These are phyloP conservation scores for Aspergillus saccharolyticus DNA, from an alignment of 495 filamentous ascomycete species.

Conservation along the genomic window DNA sequence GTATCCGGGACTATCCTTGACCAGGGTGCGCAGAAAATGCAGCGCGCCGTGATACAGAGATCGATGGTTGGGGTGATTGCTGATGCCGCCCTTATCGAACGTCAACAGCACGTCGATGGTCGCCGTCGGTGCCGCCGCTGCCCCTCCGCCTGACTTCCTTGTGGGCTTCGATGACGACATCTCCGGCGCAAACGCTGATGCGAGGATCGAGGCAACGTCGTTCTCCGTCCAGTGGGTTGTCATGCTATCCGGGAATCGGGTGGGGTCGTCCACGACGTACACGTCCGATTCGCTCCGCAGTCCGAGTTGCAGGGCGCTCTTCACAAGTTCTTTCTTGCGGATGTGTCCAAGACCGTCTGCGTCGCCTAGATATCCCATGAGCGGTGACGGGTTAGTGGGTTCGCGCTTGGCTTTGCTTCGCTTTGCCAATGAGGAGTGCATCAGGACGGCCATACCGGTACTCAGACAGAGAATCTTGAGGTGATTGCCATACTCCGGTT, in stretches of 20 bases:
- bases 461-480: conserved; percentile 91
- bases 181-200: conserved; percentile 62
- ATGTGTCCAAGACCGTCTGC: conserved; percentile 81
- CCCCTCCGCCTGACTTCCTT: conserved; percentile 10
- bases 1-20: conserved; percentile 61
- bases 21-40: conserved; percentile 60
- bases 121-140: conserved; percentile 41
- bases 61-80: conserved; percentile 85
- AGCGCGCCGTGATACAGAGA: conserved; percentile 77
- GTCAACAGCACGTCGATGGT: conserved; percentile 81
- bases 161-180: conserved; percentile 28
- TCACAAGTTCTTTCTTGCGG: conserved; percentile 75
- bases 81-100: conserved; percentile 77
- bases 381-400: conserved; percentile 2
- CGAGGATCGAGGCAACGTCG: conserved; percentile 63
- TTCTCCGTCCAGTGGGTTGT: conserved; percentile 63
- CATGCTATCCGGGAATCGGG: conserved; percentile 84
- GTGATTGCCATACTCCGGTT: conserved; percentile 72
- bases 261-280: conserved; percentile 71
- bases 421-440: background rate
- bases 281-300: conserved; percentile 69
- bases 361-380: conserved; percentile 48
- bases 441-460: conserved; percentile 50
- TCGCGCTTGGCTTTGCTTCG: too few relatives aligned
- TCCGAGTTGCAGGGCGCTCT: conserved; percentile 70